Conservation (phyloP, 2,329 filamentous ascomycete species). For the Xylaria sp. region DNA sequence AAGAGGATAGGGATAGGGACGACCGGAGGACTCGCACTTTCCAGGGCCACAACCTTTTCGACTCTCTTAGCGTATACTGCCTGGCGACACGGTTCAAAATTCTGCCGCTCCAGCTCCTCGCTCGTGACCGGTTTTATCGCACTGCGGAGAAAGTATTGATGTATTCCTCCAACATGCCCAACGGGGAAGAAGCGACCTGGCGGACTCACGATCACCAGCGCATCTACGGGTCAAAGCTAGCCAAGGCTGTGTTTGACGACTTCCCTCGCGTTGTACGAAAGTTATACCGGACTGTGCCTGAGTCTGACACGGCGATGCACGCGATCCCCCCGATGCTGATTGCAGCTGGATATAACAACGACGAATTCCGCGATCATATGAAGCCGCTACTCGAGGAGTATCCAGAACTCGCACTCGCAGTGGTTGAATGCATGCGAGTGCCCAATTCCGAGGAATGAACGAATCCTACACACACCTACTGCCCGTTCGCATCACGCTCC, state of each 20-base stretch:
- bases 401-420: constrained; percentile 23
- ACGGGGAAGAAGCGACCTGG: not conserved
- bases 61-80: constrained; percentile 48
- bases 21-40: constrained; percentile 19
- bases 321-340: constrained; percentile 32
- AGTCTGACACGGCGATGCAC: constrained; percentile 40
- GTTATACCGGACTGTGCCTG: constrained; percentile 41
- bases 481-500: not conserved
- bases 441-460: constrained; percentile 13
- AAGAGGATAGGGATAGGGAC: constrained; percentile 4
- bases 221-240: constrained; percentile 23
- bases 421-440: constrained; percentile 23
- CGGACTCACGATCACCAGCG: constrained; percentile 19
- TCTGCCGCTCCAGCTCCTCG: constrained; percentile 47
- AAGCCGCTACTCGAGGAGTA: constrained; percentile 25
- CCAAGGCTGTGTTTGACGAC: constrained; percentile 24
- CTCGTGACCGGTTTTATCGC: constrained; percentile 49
- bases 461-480: not conserved
- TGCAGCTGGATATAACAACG: constrained; percentile 23
- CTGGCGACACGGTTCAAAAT: constrained; percentile 54
- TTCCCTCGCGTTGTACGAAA: constrained; percentile 45
- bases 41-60: constrained; percentile 31
- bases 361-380: constrained; percentile 29
- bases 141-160: constrained; percentile 34
- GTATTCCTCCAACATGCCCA: not conserved